phyloP scores from a whole-genome alignment of 2,329 filamentous ascomycete genomes.

The Pyrenochaeta sp. region DNA sequence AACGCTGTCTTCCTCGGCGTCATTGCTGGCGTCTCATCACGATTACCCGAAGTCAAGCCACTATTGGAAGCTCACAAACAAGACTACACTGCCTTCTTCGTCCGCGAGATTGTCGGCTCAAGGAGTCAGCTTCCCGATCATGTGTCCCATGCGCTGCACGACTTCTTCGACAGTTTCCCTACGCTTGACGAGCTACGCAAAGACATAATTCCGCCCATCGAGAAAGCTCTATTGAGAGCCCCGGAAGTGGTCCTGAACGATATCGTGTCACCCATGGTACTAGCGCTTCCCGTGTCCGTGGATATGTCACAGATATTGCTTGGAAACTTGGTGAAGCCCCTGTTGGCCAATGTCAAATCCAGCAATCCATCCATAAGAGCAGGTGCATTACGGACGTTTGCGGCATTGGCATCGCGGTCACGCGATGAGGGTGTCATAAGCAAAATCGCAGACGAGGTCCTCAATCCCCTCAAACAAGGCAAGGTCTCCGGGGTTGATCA shows the following conservation, averaged over 20 bases:
- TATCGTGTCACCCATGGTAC: conserved; percentile 75
- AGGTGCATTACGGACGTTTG: conserved; percentile 78
- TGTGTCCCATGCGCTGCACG: conserved; percentile 73
- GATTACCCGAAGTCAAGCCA: conserved; percentile 69
- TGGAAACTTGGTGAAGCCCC: conserved; percentile 78
- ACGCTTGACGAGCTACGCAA: conserved; percentile 76
- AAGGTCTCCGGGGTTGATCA: conserved; percentile 89
- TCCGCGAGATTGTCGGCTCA: conserved; percentile 83
- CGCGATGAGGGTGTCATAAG: conserved; percentile 65
- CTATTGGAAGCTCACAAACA: conserved; percentile 71
- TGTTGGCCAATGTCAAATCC: conserved; percentile 91
- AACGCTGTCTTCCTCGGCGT: conserved; percentile 83
- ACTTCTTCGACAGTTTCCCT: conserved; percentile 83
- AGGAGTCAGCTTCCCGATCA: conserved; percentile 74
- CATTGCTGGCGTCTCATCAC: conserved; percentile 83
- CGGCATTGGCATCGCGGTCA: conserved; percentile 69
- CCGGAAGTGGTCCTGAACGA: conserved; percentile 88
- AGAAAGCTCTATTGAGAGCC: conserved; percentile 86
- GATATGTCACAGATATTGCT: conserved; percentile 80
- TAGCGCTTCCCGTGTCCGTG: conserved; percentile 71
- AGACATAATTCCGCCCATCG: conserved; percentile 79
- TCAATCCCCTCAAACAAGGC: conserved; percentile 78
- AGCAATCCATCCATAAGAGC: conserved; percentile 79
- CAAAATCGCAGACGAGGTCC: conserved; percentile 78
- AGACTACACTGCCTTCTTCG: conserved; percentile 82